A percentile compares a stretch with the other conserved stretches of the same genome.
phyloP scores from a whole-genome alignment of 1,284 basidiomycete genomes.

The Coniferiporia weirii region DNA sequence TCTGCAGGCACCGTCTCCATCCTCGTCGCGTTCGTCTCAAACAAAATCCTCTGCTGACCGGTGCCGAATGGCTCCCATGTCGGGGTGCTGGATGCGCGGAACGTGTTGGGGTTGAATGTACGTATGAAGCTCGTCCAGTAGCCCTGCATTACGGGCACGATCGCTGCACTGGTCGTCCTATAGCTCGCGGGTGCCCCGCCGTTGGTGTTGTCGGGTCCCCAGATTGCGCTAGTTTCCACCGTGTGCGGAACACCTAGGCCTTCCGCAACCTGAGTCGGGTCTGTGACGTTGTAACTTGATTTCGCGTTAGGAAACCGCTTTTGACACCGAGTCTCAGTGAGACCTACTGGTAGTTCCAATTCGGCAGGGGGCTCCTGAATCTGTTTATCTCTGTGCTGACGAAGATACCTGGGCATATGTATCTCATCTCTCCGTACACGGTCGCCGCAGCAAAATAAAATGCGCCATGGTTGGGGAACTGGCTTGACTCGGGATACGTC shows the following conservation, averaged over 20 bases:
- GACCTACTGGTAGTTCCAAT: constrained; percentile 17
- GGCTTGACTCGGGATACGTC: constrained; percentile 19
- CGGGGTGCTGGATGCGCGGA: constrained; percentile 10
- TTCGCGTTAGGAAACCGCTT: neutral
- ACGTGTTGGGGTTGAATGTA: constrained; percentile 17
- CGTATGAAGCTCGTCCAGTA: constrained; percentile 23
- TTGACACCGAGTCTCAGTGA: neutral
- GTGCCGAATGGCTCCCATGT: constrained; percentile 16
- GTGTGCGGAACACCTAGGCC: constrained; percentile 21
- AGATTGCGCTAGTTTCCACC: constrained; percentile 20
- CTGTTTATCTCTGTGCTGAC: constrained; percentile 14
- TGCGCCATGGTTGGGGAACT: constrained; percentile 16
- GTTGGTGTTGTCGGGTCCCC: constrained; percentile 20
- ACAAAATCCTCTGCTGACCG: constrained; percentile 13
- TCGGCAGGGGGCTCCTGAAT: constrained; percentile 6
- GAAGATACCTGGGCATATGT: constrained; percentile 21
- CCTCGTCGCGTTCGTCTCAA: constrained; percentile 22
- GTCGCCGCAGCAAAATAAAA: constrained; percentile 19
- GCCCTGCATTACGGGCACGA: constrained; percentile 20
- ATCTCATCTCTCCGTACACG: constrained; percentile 22
- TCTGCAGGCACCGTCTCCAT: constrained; percentile 19
- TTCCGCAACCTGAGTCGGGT: constrained; percentile 15
- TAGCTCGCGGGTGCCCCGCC: constrained; percentile 19
- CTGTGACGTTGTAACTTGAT: constrained; percentile 21
- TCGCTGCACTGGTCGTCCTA: constrained; percentile 16